phyloP scores from a whole-genome alignment of 2,329 filamentous ascomycete species.

The Alternaria sp. region DNA sequence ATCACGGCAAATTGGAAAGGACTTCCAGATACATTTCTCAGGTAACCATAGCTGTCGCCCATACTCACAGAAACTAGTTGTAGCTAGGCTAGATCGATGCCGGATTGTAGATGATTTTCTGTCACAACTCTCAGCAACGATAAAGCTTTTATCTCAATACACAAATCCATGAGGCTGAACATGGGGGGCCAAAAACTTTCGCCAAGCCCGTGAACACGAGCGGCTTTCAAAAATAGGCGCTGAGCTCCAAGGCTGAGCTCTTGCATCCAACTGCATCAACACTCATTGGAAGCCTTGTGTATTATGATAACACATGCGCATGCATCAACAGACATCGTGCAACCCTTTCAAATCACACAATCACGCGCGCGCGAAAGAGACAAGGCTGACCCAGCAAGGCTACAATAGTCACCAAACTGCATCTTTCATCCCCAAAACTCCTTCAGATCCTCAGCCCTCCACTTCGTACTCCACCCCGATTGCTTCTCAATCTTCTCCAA shows the following conservation, averaged over 20 bases:
- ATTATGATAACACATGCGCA: background rate
- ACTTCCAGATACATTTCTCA: background rate
- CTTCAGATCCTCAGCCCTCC: slow-evolving; percentile 62
- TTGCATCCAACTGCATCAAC: background rate
- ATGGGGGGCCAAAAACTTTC: background rate
- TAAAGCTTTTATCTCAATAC: background rate
- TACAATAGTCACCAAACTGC: background rate
- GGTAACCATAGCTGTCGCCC: background rate
- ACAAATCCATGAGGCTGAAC: background rate
- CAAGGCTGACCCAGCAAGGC: background rate
- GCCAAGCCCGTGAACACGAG: background rate
- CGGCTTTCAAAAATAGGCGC: background rate
- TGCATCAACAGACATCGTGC: background rate
- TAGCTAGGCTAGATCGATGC: background rate
- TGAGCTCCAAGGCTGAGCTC: background rate
- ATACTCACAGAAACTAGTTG: background rate
- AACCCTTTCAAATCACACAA: background rate
- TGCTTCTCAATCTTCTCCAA: slow-evolving; percentile 61
- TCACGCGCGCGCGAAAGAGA: background rate
- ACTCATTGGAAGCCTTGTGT: background rate
- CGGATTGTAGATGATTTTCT: too few relatives aligned
- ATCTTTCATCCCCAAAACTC: slow-evolving; percentile 58
- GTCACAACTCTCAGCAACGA: background rate
- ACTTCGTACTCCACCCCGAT: slow-evolving; percentile 63
- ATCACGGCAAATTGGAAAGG: background rate